phyloP scores from a whole-genome alignment of 768 basidiomycete genomes.

The Rhodotorula taiwanensis region DNA sequence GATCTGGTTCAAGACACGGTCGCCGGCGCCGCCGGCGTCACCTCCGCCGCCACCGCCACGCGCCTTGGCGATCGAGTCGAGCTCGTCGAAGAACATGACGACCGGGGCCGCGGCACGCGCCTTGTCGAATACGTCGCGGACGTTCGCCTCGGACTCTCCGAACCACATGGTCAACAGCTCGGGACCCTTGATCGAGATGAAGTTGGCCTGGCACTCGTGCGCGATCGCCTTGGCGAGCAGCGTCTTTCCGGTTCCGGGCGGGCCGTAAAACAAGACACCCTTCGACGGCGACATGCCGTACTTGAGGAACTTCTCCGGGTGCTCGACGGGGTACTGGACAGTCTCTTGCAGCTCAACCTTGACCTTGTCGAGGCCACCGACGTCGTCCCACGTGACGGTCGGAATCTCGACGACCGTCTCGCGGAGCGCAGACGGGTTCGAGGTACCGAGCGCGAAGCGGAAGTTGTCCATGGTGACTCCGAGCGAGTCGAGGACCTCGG shows the following conservation, averaged over 20 bases:
- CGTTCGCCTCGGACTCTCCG: constrained; percentile 99
- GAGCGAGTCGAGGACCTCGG: constrained; percentile 95
- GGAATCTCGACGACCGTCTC: constrained; percentile 99
- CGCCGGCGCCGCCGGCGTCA: constrained; percentile 92
- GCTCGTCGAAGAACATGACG: constrained; percentile 99
- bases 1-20: constrained; percentile 94
- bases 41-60: constrained; percentile 71
- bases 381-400: constrained; percentile 96
- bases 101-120: constrained; percentile 98
- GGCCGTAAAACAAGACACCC: constrained; percentile 99
- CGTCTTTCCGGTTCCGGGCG: constrained; percentile 99
- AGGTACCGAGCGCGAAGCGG: constrained; percentile 94
- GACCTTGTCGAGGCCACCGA: constrained; percentile 99
- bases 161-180: constrained; percentile 99
- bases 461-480: constrained; percentile 99
- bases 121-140: constrained; percentile 99
- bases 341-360: constrained; percentile 98
- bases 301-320: constrained; percentile 99
- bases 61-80: constrained; percentile 97
- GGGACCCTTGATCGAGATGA: constrained; percentile 98
- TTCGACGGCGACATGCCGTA: constrained; percentile 99
- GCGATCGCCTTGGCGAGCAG: constrained; percentile 97
- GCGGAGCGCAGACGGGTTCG: constrained; percentile 95
- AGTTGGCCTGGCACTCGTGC: constrained; percentile 99
- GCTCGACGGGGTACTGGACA: constrained; percentile 98